Base-by-base conservation (phyloP, 345 rosid genomes). In the Murraya koenigii region DNA sequence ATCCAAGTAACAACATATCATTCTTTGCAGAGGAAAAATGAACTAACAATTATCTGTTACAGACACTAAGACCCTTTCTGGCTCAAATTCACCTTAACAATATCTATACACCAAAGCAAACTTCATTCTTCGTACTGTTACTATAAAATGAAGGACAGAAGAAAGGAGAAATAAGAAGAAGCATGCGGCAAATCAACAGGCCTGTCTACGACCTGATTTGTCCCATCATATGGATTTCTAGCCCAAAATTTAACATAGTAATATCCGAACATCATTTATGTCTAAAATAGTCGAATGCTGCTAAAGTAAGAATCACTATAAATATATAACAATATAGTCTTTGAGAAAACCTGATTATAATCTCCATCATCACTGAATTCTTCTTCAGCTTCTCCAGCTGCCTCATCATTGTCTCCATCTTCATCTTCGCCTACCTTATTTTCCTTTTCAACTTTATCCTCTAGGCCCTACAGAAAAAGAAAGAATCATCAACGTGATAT, bases 361-460 rank as follows among this genome's bases (percentile, higher is more conserved):
- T 88, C 87, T 58, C 82, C 89, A 66, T 83, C 85, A 66, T 87
- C 90, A 70, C 89, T 86, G 77, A 56, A 75, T n/a, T 83, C 88
- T 66, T 81, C 89, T 25, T 84, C 89, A 22, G 20, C 78, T 72
- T 80, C 85, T 17, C 35, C 75, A 2, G 15, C 71, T 72, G 72
- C 83, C 26, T 83, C 86, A 33, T 77, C 81, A 20, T 69, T 75
- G 7, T 81, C 86, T 70, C 72, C 84, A 26, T 83, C 80, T 20
- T 74, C 88, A 23, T 75, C 86, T 20, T 79, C 85, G 32, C 78
- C 90, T 39, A 72, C 80, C 58, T 84, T 75, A 60, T 69, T 79
- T 75, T 74, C 85, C 74, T 82, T 83, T 54, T 76, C 85, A 75
- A 58, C 87, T 76, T 80, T 81, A 38, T 81, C 88, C 47, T 77